Percentiles rank a stretch among this genome's conserved stretches.
These are phyloP conservation scores for Chlorella sp. DNA, from an alignment of 139 green algal genomes.

Conservation along the genomic window DNA sequence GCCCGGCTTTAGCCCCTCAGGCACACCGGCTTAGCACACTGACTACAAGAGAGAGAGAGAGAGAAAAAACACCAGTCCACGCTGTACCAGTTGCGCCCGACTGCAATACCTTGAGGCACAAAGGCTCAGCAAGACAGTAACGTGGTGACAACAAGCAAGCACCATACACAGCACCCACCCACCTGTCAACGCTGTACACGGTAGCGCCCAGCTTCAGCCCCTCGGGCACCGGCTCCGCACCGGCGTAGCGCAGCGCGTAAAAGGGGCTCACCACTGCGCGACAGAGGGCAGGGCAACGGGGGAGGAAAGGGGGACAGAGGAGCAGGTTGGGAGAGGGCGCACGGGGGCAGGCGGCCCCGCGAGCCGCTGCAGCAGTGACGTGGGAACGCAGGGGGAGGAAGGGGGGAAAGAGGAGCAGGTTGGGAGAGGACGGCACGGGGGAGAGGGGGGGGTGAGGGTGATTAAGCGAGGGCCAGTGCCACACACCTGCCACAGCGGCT, in stretches of 20 bases:
- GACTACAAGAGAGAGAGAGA: no score
- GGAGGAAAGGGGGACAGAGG: not conserved
- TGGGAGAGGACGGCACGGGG: not conserved
- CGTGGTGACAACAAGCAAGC: no score
- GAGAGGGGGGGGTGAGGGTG: no score
- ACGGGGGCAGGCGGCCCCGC: no score
- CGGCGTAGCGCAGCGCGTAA: constrained; percentile 58
- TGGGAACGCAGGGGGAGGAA: not conserved
- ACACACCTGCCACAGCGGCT: no score
- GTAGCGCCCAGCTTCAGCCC: constrained; percentile 8
- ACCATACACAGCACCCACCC: not conserved
- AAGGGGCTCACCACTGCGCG: constrained; percentile 46
- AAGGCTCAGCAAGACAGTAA: no score
- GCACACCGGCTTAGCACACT: no score
- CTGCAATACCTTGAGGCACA: not conserved
- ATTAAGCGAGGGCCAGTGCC: no score
- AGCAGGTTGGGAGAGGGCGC: not conserved
- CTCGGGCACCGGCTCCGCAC: constrained; percentile 17
- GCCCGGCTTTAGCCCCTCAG: no score
- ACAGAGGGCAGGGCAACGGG: not conserved
- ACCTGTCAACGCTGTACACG: constrained; percentile 41
- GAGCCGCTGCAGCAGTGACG: no score
- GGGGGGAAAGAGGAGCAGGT: not conserved
- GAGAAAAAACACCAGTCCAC: not conserved
- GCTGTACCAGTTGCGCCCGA: not conserved